A percentile compares a stretch with the other conserved stretches of the same genome.
These are phyloP conservation scores for Penicillium bialowiezense DNA, from an alignment of 495 filamentous ascomycete species.

Conservation along the genomic window DNA sequence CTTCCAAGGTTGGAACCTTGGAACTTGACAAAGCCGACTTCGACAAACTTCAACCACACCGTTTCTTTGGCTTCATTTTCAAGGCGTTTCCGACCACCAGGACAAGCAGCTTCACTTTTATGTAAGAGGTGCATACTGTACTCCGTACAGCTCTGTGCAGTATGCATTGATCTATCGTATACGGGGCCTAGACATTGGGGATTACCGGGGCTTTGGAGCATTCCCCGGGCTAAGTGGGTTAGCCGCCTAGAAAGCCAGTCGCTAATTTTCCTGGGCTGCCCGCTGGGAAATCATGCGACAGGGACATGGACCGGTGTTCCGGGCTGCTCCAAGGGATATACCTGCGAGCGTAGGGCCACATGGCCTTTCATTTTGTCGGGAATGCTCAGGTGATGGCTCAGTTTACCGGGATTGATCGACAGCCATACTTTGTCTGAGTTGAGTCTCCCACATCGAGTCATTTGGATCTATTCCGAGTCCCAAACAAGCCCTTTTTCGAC, in stretches of 20 bases:
- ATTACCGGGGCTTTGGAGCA: background rate
- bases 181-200: too few relatives aligned
- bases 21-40: too few relatives aligned
- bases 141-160: too few relatives aligned
- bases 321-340: background rate
- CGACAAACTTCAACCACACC: background rate
- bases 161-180: background rate
- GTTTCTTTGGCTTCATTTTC: background rate
- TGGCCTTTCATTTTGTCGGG: background rate
- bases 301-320: background rate
- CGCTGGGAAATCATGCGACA: constrained; percentile 1
- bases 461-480: too few relatives aligned
- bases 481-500: too few relatives aligned
- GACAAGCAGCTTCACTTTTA: too few relatives aligned
- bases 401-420: background rate
- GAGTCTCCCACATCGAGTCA: too few relatives aligned
- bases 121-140: too few relatives aligned
- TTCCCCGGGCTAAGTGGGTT: background rate
- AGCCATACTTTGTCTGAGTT: background rate
- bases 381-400: background rate
- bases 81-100: background rate
- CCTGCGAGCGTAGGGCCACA: background rate
- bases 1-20: too few relatives aligned
- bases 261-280: background rate
- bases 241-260: background rate